Conservation (phyloP, 768 basidiomycete genomes). For the Megacollybia marginata region DNA sequence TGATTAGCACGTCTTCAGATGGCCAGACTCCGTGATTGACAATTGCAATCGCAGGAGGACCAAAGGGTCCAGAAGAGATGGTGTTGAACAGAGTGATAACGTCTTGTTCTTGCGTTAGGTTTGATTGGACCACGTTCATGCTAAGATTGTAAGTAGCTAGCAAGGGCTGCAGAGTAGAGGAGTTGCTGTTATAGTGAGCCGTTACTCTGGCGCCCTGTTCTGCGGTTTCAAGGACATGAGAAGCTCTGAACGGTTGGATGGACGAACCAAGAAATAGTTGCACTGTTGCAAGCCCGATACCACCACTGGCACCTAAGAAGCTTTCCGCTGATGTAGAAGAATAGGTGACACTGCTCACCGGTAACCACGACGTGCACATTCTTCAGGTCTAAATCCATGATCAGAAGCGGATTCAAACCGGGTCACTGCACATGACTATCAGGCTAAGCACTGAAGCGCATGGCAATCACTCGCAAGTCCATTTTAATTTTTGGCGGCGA, state of each 20-base stretch:
- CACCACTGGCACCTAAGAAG: constrained; percentile 59
- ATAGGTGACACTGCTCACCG: constrained; percentile 27
- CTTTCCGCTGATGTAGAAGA: not conserved
- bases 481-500: too few species aligned
- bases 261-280: too few species aligned
- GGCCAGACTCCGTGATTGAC: constrained; percentile 58
- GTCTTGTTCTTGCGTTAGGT: constrained; percentile 50
- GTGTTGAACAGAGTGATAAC: constrained; percentile 43
- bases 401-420: too few species aligned
- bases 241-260: constrained; percentile 53
- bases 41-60: constrained; percentile 46
- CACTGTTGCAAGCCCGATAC: too few species aligned
- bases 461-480: too few species aligned
- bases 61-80: too few species aligned
- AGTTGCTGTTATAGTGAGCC: too few species aligned
- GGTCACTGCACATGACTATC: too few species aligned
- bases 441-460: too few species aligned
- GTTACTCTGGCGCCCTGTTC: too few species aligned
- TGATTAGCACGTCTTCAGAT: too few species aligned
- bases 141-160: constrained; percentile 23
- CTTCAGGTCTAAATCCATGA: constrained; percentile 47
- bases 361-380: constrained; percentile 64
- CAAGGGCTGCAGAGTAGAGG: constrained; percentile 34
- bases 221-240: constrained; percentile 58
- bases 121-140: constrained; percentile 36